A percentile compares a stretch with the other conserved stretches of the same genome.
phyloP scores from a whole-genome alignment of 2,329 filamentous ascomycete genomes.

The Stachybotrys elegans region DNA sequence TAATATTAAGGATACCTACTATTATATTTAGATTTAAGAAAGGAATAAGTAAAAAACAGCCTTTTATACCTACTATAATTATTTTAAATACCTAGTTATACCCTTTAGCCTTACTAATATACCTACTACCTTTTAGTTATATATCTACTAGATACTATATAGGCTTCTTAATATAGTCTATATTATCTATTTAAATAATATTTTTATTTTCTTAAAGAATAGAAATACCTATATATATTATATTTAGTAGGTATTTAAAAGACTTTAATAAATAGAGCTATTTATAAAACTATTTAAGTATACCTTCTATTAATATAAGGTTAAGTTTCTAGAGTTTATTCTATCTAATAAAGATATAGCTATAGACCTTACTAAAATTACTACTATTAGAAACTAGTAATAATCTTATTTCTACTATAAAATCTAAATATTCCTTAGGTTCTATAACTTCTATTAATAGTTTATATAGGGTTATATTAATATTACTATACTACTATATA shows the following conservation, averaged over 20 bases:
- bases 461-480: constrained; percentile 1
- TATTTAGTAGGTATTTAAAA: constrained; percentile 7
- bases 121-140: too few relatives aligned
- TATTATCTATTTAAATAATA: background rate
- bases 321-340: constrained; percentile 5
- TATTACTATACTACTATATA: constrained; percentile 4
- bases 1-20: constrained; percentile 2
- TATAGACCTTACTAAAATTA: constrained; percentile 3
- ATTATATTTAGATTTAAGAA: background rate
- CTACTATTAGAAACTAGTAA: constrained; percentile 5
- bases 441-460: constrained; percentile 4
- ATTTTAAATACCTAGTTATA: constrained; percentile 3
- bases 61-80: background rate
- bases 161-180: too few relatives aligned
- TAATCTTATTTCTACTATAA: constrained; percentile 1
- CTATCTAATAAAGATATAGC: constrained; percentile 3
- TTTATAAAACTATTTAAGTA: constrained; percentile 3
- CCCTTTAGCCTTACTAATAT: too few relatives aligned
- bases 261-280: constrained; percentile 4
- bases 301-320: constrained; percentile 7
- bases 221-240: constrained; percentile 8
- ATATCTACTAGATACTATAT: too few relatives aligned
- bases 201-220: background rate
- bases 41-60: background rate
- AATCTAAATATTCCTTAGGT: constrained; percentile 4